phyloP scores from a whole-genome alignment of 768 basidiomycete species.

The Tricholoma hemisulphureum region DNA sequence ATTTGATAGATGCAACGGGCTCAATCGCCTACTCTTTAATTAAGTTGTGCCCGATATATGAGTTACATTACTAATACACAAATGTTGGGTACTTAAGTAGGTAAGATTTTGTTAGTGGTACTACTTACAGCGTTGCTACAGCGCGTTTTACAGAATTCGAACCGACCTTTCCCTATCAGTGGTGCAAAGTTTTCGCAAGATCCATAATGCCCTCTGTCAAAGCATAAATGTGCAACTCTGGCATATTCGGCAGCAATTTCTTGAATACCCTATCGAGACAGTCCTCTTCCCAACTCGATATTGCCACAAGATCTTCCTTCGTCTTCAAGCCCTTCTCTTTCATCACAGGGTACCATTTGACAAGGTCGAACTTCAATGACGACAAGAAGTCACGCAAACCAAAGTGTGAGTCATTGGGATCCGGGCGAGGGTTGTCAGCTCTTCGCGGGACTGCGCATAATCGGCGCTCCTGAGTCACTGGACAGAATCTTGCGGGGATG shows the following conservation, averaged over 20 bases:
- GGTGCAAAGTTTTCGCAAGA: neutral
- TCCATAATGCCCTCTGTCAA: conserved; percentile 1
- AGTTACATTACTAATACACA: no score
- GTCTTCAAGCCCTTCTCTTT: neutral
- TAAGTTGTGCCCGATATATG: no score
- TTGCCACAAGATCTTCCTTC: neutral
- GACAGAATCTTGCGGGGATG: neutral
- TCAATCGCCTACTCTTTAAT: no score
- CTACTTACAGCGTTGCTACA: no score
- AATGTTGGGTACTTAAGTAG: no score
- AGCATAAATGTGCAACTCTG: conserved; percentile 1
- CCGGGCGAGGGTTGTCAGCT: neutral
- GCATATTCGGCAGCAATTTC: neutral
- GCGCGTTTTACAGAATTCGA: no score
- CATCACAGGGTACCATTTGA: neutral
- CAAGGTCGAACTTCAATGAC: neutral
- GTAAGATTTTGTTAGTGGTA: no score
- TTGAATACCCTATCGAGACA: neutral
- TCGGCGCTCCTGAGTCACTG: neutral
- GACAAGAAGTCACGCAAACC: neutral
- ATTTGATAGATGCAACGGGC: neutral
- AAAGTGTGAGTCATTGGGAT: neutral
- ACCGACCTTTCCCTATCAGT: neutral
- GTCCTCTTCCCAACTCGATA: neutral
- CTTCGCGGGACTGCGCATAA: neutral